A percentile compares a stretch with the other conserved stretches of the same genome.
Conservation (phyloP, 768 basidiomycete species). For the Agaricus blazei region DNA sequence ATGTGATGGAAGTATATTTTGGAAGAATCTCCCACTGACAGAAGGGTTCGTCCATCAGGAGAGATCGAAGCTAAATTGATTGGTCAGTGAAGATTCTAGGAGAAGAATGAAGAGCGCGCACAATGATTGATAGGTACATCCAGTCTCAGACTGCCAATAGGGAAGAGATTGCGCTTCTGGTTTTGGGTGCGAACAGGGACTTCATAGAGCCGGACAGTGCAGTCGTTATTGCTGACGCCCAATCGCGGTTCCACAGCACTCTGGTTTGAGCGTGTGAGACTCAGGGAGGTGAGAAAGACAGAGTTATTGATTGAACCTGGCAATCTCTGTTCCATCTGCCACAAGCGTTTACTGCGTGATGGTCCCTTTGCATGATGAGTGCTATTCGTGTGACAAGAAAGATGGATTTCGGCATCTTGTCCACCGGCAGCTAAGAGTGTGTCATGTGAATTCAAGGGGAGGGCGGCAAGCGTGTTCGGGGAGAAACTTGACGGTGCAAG, state of each 20-base stretch:
- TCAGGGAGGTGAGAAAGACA: slow-evolving; percentile 14
- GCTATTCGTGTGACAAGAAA: slow-evolving; percentile 30
- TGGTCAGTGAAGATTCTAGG: not conserved
- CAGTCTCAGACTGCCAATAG: slow-evolving; percentile 11
- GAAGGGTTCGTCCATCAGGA: slow-evolving; percentile 13
- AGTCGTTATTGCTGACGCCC: slow-evolving; percentile 15
- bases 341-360: slow-evolving; percentile 8
- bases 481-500: slow-evolving; percentile 44
- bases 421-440: slow-evolving; percentile 60
- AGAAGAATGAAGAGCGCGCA: not conserved
- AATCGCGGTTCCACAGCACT: slow-evolving; percentile 13
- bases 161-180: slow-evolving; percentile 3
- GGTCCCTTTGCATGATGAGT: not conserved
- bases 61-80: slow-evolving; percentile 12
- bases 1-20: slow-evolving; percentile 15
- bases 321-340: slow-evolving; percentile 14
- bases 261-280: slow-evolving; percentile 9
- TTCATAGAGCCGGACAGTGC: slow-evolving; percentile 14
- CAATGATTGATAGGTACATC: slow-evolving; percentile 14
- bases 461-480: slow-evolving; percentile 52
- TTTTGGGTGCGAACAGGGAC: slow-evolving; percentile 11
- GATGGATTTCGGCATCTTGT: slow-evolving; percentile 60
- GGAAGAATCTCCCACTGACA: slow-evolving; percentile 14
- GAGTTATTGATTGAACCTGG: slow-evolving; percentile 18
- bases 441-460: slow-evolving; percentile 38